These are phyloP conservation scores for Aspergillus hortae DNA, from an alignment of 2,329 filamentous ascomycete genomes.

Conservation along the genomic window DNA sequence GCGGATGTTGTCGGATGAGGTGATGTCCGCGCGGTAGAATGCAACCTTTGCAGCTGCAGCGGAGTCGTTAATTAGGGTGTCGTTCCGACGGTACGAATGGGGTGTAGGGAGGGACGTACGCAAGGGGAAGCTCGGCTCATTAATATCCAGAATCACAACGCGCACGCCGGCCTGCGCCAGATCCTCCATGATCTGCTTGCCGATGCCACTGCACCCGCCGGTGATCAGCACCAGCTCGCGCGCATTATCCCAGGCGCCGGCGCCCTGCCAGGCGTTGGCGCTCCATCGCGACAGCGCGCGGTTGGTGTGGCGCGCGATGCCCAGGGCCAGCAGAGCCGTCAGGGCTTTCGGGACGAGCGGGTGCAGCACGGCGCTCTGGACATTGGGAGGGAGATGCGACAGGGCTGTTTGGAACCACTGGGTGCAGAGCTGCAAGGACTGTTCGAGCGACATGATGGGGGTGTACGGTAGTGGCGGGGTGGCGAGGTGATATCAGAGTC, in stretches of 20 bases:
- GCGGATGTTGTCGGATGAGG: conserved; percentile 28
- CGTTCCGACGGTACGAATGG: too few relatives aligned
- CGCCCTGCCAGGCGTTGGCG: conserved; percentile 28
- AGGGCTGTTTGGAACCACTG: conserved; percentile 24
- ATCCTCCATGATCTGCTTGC: conserved; percentile 34
- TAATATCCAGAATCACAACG: conserved; percentile 36
- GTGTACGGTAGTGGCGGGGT: background rate
- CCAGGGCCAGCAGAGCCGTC: conserved; percentile 19
- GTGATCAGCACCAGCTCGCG: conserved; percentile 35
- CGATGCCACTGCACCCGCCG: conserved; percentile 38
- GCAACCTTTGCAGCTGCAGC: conserved; percentile 25
- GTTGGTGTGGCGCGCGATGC: conserved; percentile 26
- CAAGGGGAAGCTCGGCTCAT: conserved; percentile 29
- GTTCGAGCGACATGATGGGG: conserved; percentile 15
- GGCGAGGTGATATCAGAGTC: too few relatives aligned
- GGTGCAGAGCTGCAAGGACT: conserved; percentile 18
- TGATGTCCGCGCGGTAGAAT: conserved; percentile 40
- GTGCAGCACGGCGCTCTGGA: conserved; percentile 24
- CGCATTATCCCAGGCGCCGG: conserved; percentile 21
- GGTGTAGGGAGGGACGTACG: conserved; percentile 15
- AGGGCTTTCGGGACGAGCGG: conserved; percentile 27
- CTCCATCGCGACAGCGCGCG: conserved; percentile 25
- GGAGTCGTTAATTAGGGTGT: background rate
- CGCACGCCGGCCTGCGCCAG: conserved; percentile 26
- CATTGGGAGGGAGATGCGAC: conserved; percentile 23